These are phyloP conservation scores for Epichloe gansuensis DNA, from an alignment of 2,329 filamentous ascomycete species.

Conservation along the genomic window DNA sequence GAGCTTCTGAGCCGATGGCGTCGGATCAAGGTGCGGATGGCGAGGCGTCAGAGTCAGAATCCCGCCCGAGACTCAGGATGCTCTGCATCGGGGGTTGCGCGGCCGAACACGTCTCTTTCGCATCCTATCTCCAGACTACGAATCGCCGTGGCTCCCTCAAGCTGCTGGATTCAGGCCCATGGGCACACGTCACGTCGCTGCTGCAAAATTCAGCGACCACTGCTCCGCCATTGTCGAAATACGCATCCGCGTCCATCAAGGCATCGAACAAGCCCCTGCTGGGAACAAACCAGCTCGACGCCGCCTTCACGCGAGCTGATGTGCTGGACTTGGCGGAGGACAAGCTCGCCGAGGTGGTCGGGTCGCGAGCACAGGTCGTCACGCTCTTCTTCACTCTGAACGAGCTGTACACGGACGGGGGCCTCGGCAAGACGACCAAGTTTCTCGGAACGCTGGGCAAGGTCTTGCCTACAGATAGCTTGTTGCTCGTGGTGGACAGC, in stretches of 20 bases:
- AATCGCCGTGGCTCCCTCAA: slow-evolving; percentile 31
- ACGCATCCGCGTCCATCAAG: slow-evolving; percentile 35
- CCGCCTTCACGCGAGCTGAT: slow-evolving; percentile 36
- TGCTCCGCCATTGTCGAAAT: slow-evolving; percentile 36
- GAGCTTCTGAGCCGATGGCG: not conserved
- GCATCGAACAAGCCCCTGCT: slow-evolving; percentile 35
- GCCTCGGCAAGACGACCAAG: slow-evolving; percentile 59
- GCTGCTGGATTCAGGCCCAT: slow-evolving; percentile 74
- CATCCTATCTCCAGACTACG: slow-evolving; percentile 26
- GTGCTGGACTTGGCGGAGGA: slow-evolving; percentile 29
- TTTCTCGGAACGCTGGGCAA: slow-evolving; percentile 62
- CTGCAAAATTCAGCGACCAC: slow-evolving; percentile 46
- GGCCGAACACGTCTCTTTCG: slow-evolving; percentile 48
- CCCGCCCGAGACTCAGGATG: slow-evolving; percentile 22
- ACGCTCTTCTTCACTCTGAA: slow-evolving; percentile 93
- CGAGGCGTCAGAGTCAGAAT: not conserved
- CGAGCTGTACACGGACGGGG: slow-evolving; percentile 74
- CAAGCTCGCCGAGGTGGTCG: slow-evolving; percentile 21
- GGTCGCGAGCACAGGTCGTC: slow-evolving; percentile 40
- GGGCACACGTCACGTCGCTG: slow-evolving; percentile 49
- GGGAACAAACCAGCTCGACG: slow-evolving; percentile 22
- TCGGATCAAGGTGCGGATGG: not conserved
- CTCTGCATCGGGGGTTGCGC: slow-evolving; percentile 45
- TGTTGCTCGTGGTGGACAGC: slow-evolving; percentile 81
- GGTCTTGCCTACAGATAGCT: slow-evolving; percentile 41